phyloP scores from a whole-genome alignment of 2,329 filamentous ascomycete genomes.

The Leptographium procerum region DNA sequence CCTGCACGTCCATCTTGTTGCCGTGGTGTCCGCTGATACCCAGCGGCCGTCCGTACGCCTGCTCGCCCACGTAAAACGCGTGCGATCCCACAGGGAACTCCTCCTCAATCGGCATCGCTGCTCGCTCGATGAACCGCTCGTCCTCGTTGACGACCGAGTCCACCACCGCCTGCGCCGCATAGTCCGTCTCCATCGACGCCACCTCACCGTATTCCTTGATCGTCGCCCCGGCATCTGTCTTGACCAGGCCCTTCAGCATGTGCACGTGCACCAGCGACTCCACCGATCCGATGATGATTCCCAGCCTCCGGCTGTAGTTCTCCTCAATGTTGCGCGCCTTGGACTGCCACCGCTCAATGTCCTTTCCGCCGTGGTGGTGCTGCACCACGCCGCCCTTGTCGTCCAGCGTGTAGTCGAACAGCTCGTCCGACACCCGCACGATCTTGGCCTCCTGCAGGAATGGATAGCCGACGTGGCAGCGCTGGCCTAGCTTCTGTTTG shows the following conservation, averaged over 20 bases:
- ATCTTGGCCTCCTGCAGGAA: conserved; percentile 93
- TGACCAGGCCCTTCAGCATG: conserved; percentile 81
- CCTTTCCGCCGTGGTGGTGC: conserved; percentile 59
- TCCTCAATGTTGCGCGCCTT: conserved; percentile 76
- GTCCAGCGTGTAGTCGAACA: conserved; percentile 75
- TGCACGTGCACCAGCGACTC: conserved; percentile 87
- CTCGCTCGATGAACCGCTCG: conserved; percentile 82
- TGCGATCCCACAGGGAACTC: conserved; percentile 77
- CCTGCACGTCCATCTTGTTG: conserved; percentile 63
- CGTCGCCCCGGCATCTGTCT: conserved; percentile 82
- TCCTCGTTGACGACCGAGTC: conserved; percentile 86
- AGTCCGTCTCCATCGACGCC: conserved; percentile 75
- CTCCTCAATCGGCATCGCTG: conserved; percentile 76
- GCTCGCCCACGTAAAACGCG: conserved; percentile 90
- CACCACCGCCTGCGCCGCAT: conserved; percentile 83
- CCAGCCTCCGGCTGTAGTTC: conserved; percentile 82
- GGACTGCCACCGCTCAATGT: conserved; percentile 73
- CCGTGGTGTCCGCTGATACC: conserved; percentile 64
- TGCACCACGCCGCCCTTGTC: conserved; percentile 51
- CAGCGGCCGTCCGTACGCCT: conserved; percentile 82
- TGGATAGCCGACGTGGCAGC: conserved; percentile 85
- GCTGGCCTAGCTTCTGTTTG: conserved; percentile 69
- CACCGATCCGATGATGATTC: conserved; percentile 73
- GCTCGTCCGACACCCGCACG: conserved; percentile 77
- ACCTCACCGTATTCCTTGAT: conserved; percentile 88